Percentiles rank a stretch among this genome's conserved stretches.
Conservation (phyloP, 176 grass and related monocot genomes). For the Aegilops tauschii region DNA sequence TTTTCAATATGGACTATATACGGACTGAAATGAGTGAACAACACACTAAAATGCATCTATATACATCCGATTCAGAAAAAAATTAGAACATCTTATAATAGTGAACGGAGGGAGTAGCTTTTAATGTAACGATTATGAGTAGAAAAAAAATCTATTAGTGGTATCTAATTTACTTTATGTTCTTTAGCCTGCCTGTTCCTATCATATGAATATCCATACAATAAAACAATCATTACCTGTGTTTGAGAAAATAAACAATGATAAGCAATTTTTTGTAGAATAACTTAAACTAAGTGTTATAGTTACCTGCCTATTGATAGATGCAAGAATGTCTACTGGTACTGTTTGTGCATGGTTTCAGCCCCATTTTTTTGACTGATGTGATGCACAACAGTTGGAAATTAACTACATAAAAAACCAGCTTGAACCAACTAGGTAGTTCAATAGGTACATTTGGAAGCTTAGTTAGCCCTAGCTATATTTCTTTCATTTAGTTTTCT, state of each 20-base stretch:
- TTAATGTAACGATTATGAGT: too few species aligned
- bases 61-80: too few species aligned
- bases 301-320: background rate
- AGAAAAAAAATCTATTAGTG: background rate
- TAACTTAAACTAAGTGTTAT: background rate
- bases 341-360: background rate
- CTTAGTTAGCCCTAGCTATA: background rate
- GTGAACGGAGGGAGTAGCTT: too few species aligned
- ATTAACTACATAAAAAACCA: background rate
- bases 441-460: background rate
- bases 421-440: background rate
- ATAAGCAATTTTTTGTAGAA: background rate
- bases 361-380: too few species aligned
- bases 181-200: background rate
- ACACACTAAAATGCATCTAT: too few species aligned
- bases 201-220: background rate
- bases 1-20: too few species aligned
- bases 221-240: background rate
- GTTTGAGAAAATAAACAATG: background rate
- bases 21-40: too few species aligned
- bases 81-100: too few species aligned
- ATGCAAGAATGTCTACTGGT: background rate
- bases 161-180: background rate
- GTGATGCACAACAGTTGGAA: too few species aligned
- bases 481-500: background rate